A percentile compares a stretch with the other conserved stretches of the same genome.
Conservation (phyloP, 1,139 yeast genomes). For the Magnusiomyces suaveolens region DNA sequence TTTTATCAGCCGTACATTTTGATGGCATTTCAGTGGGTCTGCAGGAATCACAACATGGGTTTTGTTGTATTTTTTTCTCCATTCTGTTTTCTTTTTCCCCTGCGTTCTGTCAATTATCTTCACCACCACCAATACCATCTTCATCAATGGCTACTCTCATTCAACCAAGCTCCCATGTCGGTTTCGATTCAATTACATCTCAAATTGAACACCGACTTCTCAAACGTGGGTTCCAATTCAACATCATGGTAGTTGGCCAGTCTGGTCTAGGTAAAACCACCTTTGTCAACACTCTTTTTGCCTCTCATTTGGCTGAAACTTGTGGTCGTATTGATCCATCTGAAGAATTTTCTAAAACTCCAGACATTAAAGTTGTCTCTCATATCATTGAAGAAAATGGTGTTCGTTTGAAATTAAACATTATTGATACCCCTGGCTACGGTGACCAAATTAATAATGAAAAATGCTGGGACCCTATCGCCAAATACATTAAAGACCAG, state of each 20-base stretch:
- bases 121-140: too few relatives aligned
- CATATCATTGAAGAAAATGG: slow-evolving; percentile 73
- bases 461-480: slow-evolving; percentile 91
- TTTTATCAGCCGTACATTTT: too few relatives aligned
- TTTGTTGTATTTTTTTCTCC: too few relatives aligned
- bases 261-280: slow-evolving; percentile 95
- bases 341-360: slow-evolving; percentile 76
- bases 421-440: slow-evolving; percentile 63
- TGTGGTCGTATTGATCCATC: slow-evolving; percentile 56
- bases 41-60: too few relatives aligned
- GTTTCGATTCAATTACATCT: slow-evolving; percentile 90
- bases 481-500: slow-evolving; percentile 92
- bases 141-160: slow-evolving; percentile 13
- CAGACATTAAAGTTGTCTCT: slow-evolving; percentile 69
- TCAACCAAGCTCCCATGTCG: slow-evolving; percentile 47
- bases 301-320: slow-evolving; percentile 66
- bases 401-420: slow-evolving; percentile 52
- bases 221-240: slow-evolving; percentile 90
- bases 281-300: slow-evolving; percentile 77
- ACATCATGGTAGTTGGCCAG: slow-evolving; percentile 85
- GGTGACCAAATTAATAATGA: slow-evolving; percentile 96
- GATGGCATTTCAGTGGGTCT: too few relatives aligned
- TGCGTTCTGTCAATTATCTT: too few relatives aligned
- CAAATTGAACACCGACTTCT: slow-evolving; percentile 89
- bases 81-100: too few relatives aligned